phyloP scores from a whole-genome alignment of 805 yeast genomes.

The Babjeviella inositovora region DNA sequence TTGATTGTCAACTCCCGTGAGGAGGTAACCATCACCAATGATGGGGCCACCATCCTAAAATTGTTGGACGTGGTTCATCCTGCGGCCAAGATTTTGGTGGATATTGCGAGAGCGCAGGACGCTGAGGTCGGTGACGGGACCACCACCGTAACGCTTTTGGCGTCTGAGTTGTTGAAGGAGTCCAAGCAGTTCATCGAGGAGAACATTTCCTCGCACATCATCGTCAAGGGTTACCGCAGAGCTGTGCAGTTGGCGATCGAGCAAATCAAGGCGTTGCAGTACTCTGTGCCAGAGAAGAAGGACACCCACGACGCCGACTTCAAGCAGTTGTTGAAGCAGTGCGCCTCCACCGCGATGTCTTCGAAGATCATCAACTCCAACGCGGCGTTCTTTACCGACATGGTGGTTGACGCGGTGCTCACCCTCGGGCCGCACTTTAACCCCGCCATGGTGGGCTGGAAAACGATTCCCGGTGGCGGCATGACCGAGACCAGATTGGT shows the following conservation, averaged over 20 bases:
- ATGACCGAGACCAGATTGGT: slow-evolving; percentile 86
- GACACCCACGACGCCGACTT: slow-evolving; percentile 34
- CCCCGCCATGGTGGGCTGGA: slow-evolving; percentile 84
- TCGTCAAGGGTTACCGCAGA: slow-evolving; percentile 73
- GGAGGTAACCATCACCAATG: slow-evolving; percentile 89
- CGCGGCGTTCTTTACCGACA: slow-evolving; percentile 78
- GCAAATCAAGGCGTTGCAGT: slow-evolving; percentile 54
- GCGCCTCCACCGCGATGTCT: slow-evolving; percentile 96
- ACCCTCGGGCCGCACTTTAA: slow-evolving; percentile 76
- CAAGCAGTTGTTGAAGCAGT: slow-evolving; percentile 68
- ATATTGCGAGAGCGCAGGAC: slow-evolving; percentile 90
- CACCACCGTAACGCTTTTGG: slow-evolving; percentile 84
- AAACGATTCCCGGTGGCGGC: slow-evolving; percentile 91
- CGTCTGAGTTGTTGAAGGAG: slow-evolving; percentile 90
- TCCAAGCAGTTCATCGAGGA: slow-evolving; percentile 86
- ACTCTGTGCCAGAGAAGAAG: slow-evolving; percentile 45
- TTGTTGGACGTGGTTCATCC: slow-evolving; percentile 94
- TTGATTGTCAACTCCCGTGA: slow-evolving; percentile 74
- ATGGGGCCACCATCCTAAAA: slow-evolving; percentile 92
- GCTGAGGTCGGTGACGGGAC: slow-evolving; percentile 99
- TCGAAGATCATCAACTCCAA: slow-evolving; percentile 84
- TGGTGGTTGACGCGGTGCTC: slow-evolving; percentile 93
- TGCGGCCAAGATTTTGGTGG: slow-evolving; percentile 92
- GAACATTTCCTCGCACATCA: slow-evolving; percentile 83
- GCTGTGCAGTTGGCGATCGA: slow-evolving; percentile 69